Percentiles rank a stretch among this genome's conserved stretches.
These are phyloP conservation scores for Globisporangium spiculum DNA, from an alignment of 352 stramenopile genomes.

Conservation along the genomic window DNA sequence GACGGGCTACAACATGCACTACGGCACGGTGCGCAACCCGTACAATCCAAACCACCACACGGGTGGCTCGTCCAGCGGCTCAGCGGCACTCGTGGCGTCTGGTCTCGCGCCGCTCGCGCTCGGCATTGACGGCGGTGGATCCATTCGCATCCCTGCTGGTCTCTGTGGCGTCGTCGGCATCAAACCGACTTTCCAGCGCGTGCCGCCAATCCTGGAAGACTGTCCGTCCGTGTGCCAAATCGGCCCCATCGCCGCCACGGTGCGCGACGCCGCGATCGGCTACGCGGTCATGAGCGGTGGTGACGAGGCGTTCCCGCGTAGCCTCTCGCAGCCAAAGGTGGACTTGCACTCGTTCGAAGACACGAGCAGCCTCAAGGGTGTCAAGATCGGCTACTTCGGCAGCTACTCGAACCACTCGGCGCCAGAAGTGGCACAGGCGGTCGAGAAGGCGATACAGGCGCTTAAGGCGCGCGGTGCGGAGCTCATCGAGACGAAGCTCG, in stretches of 20 bases:
- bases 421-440: constrained; percentile 44
- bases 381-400: constrained; percentile 80
- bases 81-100: constrained; percentile 80
- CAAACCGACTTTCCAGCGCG: constrained; percentile 81
- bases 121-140: constrained; percentile 86
- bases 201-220: constrained; percentile 53
- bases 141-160: constrained; percentile 88
- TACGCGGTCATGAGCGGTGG: constrained; percentile 82
- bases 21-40: constrained; percentile 78
- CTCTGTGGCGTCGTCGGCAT: constrained; percentile 88
- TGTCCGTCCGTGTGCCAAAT: constrained; percentile 71
- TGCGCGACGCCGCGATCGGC: constrained; percentile 78
- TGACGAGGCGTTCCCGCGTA: constrained; percentile 42
- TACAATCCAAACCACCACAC: constrained; percentile 84
- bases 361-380: constrained; percentile 48
- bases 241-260: constrained; percentile 74
- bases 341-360: constrained; percentile 57
- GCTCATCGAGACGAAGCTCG: constrained; percentile 73
- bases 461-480: constrained; percentile 57
- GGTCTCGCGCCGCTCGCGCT: constrained; percentile 88
- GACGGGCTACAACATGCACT: constrained; percentile 78
- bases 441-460: constrained; percentile 44
- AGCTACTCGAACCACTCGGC: constrained; percentile 75
- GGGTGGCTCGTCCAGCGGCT: constrained; percentile 90
- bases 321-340: constrained; percentile 44